A percentile compares a stretch with the other conserved stretches of the same genome.
Evolutionary conservation across 163 green algal species (phyloP).

Genomic region (Chlamydomonas reinhardtii): DNA sequence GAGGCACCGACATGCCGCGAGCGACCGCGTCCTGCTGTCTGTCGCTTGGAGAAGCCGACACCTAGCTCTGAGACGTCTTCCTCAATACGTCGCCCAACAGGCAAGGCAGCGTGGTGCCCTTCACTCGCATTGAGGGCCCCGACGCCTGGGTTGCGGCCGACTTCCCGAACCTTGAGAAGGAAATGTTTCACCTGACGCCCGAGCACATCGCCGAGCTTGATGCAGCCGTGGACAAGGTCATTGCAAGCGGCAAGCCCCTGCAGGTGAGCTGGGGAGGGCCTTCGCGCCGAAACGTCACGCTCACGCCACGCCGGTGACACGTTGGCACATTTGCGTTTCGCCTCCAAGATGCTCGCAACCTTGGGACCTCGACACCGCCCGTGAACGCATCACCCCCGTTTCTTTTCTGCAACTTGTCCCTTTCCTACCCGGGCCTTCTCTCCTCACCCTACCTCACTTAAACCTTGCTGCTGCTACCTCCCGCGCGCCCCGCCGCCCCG

Average conservation of each 20-base stretch:
- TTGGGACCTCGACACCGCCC: not conserved
- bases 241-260: conserved; percentile 23
- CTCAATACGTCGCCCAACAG: not conserved
- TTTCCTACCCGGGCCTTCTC: no score
- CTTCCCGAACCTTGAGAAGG: conserved; percentile 52
- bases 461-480: not conserved
- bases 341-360: not conserved
- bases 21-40: no score
- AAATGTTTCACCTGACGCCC: conserved; percentile 59
- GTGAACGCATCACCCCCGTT: no score
- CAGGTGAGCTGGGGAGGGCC: not conserved
- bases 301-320: no score
- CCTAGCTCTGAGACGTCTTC: no score
- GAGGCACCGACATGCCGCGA: no score
- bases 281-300: no score
- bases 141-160: conserved; percentile 69
- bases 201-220: conserved; percentile 73
- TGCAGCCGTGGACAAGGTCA: conserved; percentile 55
- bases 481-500: not conserved
- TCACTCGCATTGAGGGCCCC: conserved; percentile 67
- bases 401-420: no score
- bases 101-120: conserved; percentile 64
- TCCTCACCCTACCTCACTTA: not conserved
- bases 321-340: no score
- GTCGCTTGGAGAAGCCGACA: no score